phyloP scores from a whole-genome alignment of 768 basidiomycete genomes.

The Pseudohyphozyma bogoriensis region DNA sequence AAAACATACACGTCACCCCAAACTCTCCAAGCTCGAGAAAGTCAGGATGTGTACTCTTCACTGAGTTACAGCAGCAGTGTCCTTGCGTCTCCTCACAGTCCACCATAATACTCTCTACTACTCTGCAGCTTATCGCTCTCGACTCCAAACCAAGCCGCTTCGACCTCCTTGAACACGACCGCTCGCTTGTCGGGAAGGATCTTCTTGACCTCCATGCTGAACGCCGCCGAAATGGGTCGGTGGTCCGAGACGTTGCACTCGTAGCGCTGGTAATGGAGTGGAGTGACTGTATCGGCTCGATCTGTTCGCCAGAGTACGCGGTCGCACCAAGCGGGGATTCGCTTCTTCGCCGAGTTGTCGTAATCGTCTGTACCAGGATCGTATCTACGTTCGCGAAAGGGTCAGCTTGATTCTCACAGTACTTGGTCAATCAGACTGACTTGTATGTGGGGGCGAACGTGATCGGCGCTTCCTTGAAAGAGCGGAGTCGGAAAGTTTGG shows the following conservation, averaged over 20 bases:
- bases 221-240: slow-evolving; percentile 56
- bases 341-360: slow-evolving; percentile 78
- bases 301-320: slow-evolving; percentile 63
- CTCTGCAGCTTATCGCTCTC: slow-evolving; percentile 18
- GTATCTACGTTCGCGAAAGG: slow-evolving; percentile 43
- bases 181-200: slow-evolving; percentile 53
- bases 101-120: neutral
- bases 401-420: neutral
- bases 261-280: slow-evolving; percentile 66
- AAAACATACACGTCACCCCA: too few species aligned
- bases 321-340: slow-evolving; percentile 94
- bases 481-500: slow-evolving; percentile 62
- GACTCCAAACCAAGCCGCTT: slow-evolving; percentile 41
- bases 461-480: slow-evolving; percentile 68
- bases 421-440: slow-evolving; percentile 13
- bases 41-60: too few species aligned
- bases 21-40: too few species aligned
- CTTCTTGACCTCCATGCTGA: slow-evolving; percentile 61
- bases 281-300: slow-evolving; percentile 46
- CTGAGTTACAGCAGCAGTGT: too few species aligned
- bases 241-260: slow-evolving; percentile 86
- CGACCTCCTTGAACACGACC: slow-evolving; percentile 50
- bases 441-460: slow-evolving; percentile 88
- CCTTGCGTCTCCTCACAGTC: neutral
- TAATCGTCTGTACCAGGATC: slow-evolving; percentile 67